Percentiles rank a stretch among this genome's conserved stretches.
These are phyloP conservation scores for Udeniomyces megalosporus DNA, from an alignment of 768 basidiomycete species.

Conservation along the genomic window DNA sequence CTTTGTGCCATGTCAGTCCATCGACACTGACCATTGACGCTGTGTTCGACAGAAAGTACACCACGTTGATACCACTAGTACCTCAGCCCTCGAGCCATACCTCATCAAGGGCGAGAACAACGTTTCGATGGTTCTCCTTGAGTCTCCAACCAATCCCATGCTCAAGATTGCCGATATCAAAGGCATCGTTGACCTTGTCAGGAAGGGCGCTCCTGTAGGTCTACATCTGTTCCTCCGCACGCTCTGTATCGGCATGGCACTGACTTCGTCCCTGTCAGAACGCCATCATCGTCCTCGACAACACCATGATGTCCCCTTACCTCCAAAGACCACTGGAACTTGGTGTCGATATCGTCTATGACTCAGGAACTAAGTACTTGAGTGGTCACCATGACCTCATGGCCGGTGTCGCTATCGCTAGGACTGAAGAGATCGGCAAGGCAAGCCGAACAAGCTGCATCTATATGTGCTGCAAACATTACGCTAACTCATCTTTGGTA, in stretches of 20 bases:
- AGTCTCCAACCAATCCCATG: slow-evolving; percentile 92
- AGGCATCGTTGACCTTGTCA: slow-evolving; percentile 64
- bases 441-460: slow-evolving; percentile 31
- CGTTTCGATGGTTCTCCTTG: slow-evolving; percentile 76
- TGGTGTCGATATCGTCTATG: slow-evolving; percentile 92
- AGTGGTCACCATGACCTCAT: slow-evolving; percentile 98
- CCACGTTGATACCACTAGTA: slow-evolving; percentile 82
- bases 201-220: slow-evolving; percentile 48
- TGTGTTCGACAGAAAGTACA: slow-evolving; percentile 41
- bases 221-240: neutral
- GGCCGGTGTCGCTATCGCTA: slow-evolving; percentile 89
- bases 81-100: slow-evolving; percentile 44
- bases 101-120: slow-evolving; percentile 50
- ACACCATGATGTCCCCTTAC: slow-evolving; percentile 99
- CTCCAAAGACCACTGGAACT: slow-evolving; percentile 86
- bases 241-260: no score
- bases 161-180: slow-evolving; percentile 87
- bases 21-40: neutral
- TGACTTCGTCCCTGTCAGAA: slow-evolving; percentile 4
- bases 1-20: no score
- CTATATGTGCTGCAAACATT: neutral
- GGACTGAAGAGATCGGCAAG: slow-evolving; percentile 78
- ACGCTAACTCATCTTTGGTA: neutral
- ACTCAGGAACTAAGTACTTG: slow-evolving; percentile 93
- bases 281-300: slow-evolving; percentile 42